phyloP scores from a whole-genome alignment of 202 grass and related monocot genomes.

The Musa balbisiana region DNA sequence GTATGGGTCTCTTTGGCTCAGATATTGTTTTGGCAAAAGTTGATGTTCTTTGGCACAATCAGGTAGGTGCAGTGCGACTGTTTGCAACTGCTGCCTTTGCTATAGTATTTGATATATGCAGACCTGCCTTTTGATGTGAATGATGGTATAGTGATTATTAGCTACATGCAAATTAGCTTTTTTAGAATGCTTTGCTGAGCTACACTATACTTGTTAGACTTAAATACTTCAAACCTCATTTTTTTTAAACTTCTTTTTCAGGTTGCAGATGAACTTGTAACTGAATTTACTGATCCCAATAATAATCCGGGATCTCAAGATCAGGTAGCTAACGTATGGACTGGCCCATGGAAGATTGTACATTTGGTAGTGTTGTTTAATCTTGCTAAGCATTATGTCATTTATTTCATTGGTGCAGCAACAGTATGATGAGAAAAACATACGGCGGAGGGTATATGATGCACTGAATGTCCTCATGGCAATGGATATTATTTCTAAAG shows the following conservation, averaged over 20 bases:
- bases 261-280: conserved; percentile 96
- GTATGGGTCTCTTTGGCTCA: too few species aligned
- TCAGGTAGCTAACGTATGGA: conserved; percentile 24
- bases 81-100: too few species aligned
- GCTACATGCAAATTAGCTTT: too few species aligned
- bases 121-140: too few species aligned
- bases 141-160: too few species aligned
- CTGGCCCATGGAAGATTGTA: background rate
- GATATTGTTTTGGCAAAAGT: too few species aligned
- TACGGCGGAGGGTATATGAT: conserved; percentile 93
- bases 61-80: too few species aligned
- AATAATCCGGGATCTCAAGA: conserved; percentile 62
- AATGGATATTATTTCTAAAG: conserved; percentile 99
- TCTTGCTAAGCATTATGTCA: background rate
- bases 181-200: too few species aligned
- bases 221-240: background rate
- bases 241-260: conserved; percentile 30
- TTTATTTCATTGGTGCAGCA: conserved; percentile 39
- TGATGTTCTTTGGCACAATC: too few species aligned
- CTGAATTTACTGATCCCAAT: conserved; percentile 72
- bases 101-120: too few species aligned
- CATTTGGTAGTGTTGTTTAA: background rate
- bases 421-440: conserved; percentile 99
- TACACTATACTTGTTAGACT: too few species aligned
- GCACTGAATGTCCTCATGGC: conserved; percentile 97